These are phyloP conservation scores for Lichtheimia ornata DNA, from an alignment of 371 early-diverging fungal genomes.

Conservation along the genomic window DNA sequence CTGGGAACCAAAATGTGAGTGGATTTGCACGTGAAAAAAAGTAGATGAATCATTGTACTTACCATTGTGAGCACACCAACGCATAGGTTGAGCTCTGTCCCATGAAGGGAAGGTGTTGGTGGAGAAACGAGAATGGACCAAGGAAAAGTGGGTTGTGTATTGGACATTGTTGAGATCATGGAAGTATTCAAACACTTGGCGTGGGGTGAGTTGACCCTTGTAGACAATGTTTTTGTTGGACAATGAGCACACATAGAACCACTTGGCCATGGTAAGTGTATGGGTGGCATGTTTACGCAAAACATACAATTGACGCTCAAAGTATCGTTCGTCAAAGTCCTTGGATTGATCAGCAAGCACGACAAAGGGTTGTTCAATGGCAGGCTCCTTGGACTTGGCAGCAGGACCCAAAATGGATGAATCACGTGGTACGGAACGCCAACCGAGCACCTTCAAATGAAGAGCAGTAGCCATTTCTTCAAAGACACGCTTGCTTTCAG, in stretches of 20 bases:
- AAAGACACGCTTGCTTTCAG: conserved; percentile 73
- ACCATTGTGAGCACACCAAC: conserved; percentile 98
- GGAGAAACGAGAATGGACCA: conserved; percentile 97
- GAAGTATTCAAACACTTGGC: conserved; percentile 93
- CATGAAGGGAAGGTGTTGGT: conserved; percentile 98
- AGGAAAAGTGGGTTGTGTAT: conserved; percentile 87
- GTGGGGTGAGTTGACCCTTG: conserved; percentile 94
- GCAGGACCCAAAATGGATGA: conserved; percentile 87
- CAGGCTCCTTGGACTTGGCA: conserved; percentile 90
- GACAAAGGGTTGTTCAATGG: conserved; percentile 92
- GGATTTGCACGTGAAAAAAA: neutral
- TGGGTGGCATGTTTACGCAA: conserved; percentile 90
- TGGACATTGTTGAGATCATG: conserved; percentile 81
- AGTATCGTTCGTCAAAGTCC: conserved; percentile 67
- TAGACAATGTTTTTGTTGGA: conserved; percentile 91
- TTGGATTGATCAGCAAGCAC: conserved; percentile 34
- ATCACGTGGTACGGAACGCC: conserved; percentile 91
- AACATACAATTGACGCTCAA: conserved; percentile 87
- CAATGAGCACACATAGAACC: conserved; percentile 96
- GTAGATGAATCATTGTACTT: conserved; percentile 20
- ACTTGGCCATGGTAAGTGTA: conserved; percentile 73
- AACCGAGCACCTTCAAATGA: conserved; percentile 80
- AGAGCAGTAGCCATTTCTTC: conserved; percentile 71
- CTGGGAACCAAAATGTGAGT: conserved; percentile 30
- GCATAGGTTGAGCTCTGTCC: conserved; percentile 98